Percentiles rank a stretch among this genome's conserved stretches.
Evolutionary conservation across 768 basidiomycete genomes (phyloP).

Genomic region (Lenzites betulinus): DNA sequence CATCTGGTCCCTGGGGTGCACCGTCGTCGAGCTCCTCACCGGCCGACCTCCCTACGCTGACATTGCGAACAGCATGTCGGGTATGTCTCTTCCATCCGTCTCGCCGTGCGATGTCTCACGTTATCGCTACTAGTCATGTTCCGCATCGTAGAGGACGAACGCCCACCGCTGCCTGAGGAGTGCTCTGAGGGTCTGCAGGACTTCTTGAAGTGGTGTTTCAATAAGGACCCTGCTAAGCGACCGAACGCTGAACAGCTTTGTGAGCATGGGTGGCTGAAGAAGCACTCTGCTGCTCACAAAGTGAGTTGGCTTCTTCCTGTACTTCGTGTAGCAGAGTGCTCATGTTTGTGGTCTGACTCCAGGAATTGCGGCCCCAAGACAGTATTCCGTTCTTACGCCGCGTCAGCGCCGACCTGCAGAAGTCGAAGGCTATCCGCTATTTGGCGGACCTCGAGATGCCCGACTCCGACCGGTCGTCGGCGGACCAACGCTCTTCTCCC

Average conservation of each 20-base stretch:
- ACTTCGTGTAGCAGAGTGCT: constrained; percentile 4
- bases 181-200: constrained; percentile 76
- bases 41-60: constrained; percentile 92
- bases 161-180: constrained; percentile 82
- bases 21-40: constrained; percentile 90
- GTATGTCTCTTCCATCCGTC: constrained; percentile 39
- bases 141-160: constrained; percentile 91
- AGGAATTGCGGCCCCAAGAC: constrained; percentile 89
- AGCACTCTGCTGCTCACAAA: constrained; percentile 77
- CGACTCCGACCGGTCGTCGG: constrained; percentile 41
- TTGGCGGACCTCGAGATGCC: constrained; percentile 47
- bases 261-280: constrained; percentile 90
- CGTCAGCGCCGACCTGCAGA: constrained; percentile 83
- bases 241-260: constrained; percentile 85
- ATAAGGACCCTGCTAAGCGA: constrained; percentile 82
- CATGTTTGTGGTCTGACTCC: not conserved
- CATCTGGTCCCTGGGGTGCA: constrained; percentile 95
- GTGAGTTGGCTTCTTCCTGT: constrained; percentile 41
- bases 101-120: not conserved
- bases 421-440: constrained; percentile 62
- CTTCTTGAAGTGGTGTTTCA: constrained; percentile 87
- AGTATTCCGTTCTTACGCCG: constrained; percentile 94
- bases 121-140: constrained; percentile 74
- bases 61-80: constrained; percentile 87
- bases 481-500: constrained; percentile 37